phyloP scores from a whole-genome alignment of 1,284 basidiomycete genomes.

The Thelephora terrestris region DNA sequence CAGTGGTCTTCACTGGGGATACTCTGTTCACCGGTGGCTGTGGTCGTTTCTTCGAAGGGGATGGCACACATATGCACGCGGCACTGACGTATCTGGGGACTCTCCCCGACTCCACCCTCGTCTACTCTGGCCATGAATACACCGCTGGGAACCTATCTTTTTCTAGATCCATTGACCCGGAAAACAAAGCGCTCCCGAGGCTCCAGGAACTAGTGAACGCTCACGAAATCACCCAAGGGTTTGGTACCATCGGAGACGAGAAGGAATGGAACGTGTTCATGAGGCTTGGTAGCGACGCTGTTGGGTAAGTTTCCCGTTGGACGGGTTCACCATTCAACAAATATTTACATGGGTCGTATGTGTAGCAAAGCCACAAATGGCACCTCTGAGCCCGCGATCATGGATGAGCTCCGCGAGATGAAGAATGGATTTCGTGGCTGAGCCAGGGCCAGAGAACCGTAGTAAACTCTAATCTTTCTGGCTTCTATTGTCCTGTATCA shows the following conservation, averaged over 20 bases:
- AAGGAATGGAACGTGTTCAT: slow-evolving; percentile 83
- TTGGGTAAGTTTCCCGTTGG: slow-evolving; percentile 38
- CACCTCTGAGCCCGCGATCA: slow-evolving; percentile 45
- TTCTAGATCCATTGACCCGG: slow-evolving; percentile 56
- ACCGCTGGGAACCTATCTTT: slow-evolving; percentile 63
- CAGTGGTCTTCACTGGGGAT: slow-evolving; percentile 84
- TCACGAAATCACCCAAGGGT: slow-evolving; percentile 58
- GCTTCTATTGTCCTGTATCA: too few species aligned
- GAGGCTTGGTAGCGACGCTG: slow-evolving; percentile 47
- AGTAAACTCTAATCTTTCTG: too few species aligned
- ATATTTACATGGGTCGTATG: slow-evolving; percentile 1
- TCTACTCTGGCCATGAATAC: slow-evolving; percentile 93
- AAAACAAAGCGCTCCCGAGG: slow-evolving; percentile 43
- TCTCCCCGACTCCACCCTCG: slow-evolving; percentile 74
- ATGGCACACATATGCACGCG: slow-evolving; percentile 74
- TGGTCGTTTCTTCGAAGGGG: slow-evolving; percentile 97
- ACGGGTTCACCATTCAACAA: too few species aligned
- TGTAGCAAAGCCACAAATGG: slow-evolving; percentile 38
- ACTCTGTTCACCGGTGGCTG: slow-evolving; percentile 93
- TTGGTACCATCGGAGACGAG: slow-evolving; percentile 78
- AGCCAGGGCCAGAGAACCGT: slow-evolving; percentile 7
- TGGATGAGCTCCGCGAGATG: slow-evolving; percentile 66
- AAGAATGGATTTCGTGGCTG: slow-evolving; percentile 75
- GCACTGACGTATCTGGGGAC: slow-evolving; percentile 68
- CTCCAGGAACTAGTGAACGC: slow-evolving; percentile 44